Conservation (phyloP, 2,329 filamentous ascomycete species). For the Aspergillus tubingensis region DNA sequence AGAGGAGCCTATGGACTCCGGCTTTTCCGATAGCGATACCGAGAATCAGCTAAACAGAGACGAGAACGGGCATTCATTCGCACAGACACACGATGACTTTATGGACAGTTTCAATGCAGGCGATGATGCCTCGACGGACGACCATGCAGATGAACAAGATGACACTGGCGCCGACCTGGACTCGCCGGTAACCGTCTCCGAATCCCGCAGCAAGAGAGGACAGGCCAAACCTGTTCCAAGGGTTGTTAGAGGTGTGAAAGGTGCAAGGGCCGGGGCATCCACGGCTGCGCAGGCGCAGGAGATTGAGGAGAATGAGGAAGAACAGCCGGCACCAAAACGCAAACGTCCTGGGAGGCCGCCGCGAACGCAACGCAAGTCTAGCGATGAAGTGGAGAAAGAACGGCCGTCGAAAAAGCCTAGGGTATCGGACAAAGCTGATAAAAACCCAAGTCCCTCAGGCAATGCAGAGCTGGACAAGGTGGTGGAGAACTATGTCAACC, state of each 20-base stretch:
- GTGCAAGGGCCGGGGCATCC: slow-evolving; percentile 11
- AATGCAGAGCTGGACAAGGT: slow-evolving; percentile 44
- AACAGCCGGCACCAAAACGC: slow-evolving; percentile 23
- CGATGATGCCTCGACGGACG: slow-evolving; percentile 26
- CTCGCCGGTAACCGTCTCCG: slow-evolving; percentile 16
- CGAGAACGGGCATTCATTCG: slow-evolving; percentile 36
- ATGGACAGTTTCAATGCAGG: slow-evolving; percentile 29
- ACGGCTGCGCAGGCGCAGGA: slow-evolving; percentile 19
- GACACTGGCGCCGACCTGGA: slow-evolving; percentile 24
- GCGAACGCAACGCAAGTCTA: slow-evolving; percentile 28
- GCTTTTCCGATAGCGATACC: slow-evolving; percentile 41
- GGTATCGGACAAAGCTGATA: slow-evolving; percentile 25
- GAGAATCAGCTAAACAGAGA: slow-evolving; percentile 33
- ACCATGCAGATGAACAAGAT: slow-evolving; percentile 19
- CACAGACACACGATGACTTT: slow-evolving; percentile 28
- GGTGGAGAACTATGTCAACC: slow-evolving; percentile 47
- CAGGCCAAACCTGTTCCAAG: slow-evolving; percentile 20
- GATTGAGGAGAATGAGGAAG: slow-evolving; percentile 20
- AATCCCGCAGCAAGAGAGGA: slow-evolving; percentile 16
- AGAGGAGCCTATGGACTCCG: slow-evolving; percentile 26
- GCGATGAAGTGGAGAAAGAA: slow-evolving; percentile 25
- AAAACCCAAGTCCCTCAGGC: slow-evolving; percentile 27
- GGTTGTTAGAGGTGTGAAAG: slow-evolving; percentile 18
- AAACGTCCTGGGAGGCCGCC: slow-evolving; percentile 36
- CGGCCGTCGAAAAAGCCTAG: slow-evolving; percentile 37